These are phyloP conservation scores for Trichomonas gallinae DNA, from an alignment of 208 protist genomes.

Conservation along the genomic window DNA sequence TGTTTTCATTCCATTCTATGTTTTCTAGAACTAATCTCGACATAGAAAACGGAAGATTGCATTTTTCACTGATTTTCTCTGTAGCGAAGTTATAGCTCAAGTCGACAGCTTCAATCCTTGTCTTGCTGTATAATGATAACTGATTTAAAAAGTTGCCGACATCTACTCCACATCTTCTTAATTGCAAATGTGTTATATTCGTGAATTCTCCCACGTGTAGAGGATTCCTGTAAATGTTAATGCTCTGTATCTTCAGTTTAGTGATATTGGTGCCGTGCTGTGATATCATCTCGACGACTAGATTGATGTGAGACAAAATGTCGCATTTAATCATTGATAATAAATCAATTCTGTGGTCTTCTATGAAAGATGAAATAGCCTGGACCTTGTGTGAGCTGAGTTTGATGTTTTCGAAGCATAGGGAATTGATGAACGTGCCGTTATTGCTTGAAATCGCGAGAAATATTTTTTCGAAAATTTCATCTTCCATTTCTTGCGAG, in stretches of 20 bases:
- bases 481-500: not conserved
- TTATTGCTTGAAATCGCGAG: not conserved
- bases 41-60: not conserved
- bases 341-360: not conserved
- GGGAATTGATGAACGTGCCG: not conserved
- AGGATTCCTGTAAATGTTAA: not conserved
- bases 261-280: not conserved
- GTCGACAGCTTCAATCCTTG: not conserved
- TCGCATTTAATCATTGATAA: not conserved
- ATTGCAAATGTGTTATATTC: not conserved
- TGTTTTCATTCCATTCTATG: not conserved
- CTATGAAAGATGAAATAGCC: not conserved
- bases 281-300: not conserved
- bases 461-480: not conserved
- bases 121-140: not conserved
- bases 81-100: not conserved
- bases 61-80: not conserved
- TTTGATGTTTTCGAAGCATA: not conserved
- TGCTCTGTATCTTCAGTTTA: not conserved
- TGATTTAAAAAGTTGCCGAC: not conserved
- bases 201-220: not conserved
- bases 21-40: not conserved
- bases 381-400: not conserved
- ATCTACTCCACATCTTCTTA: not conserved
- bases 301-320: not conserved